Base-by-base conservation (phyloP, 495 filamentous ascomycete genomes). In the Zalerion maritima region DNA sequence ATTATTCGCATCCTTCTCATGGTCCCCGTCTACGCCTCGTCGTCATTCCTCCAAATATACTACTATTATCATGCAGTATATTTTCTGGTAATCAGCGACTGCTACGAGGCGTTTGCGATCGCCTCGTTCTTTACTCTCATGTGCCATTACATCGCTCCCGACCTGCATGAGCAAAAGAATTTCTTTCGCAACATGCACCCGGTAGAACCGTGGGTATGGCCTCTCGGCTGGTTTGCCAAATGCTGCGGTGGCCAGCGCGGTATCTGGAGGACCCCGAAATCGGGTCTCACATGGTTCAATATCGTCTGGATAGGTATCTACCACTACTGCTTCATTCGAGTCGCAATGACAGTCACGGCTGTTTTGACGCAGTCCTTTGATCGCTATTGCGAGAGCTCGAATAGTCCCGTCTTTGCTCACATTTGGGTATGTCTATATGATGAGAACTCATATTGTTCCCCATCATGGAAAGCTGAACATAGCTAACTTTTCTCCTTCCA, bases 271-370 rank as follows among this genome's bases (percentile, higher is more conserved):
- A 76, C 62, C 18, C 85, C 85, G 6, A 64, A 67, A 35, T 92
- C 75, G 52, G 85, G 85, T 1, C 57, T 94, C 55, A 94, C 84
- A 2, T 89, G 84, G 84, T 94, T 92, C 50, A 94, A 94, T 43
- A 71, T 94, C 16, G 65, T 94, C 36, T 94, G 81, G 82, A 63
- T 79, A 15, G 71, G 75, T 22, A 62, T 94, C 19, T 94, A 87
- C 47, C 85, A 92, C 40, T 93, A 94, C 49, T 91, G 85, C 55
- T 72, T 89, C 43, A 71, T 92, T 29, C 70, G 83, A 24, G 73
- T 91, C n/a, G 56, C 77, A 31, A 79, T 85, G 69, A 91, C 84
- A 11, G 62, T 89, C 12, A 69, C 79, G 10, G 75, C 84, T 3
- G 78, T 89, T 15, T 45, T 75, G 19, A 75, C 80, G 0, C 73